phyloP scores from a whole-genome alignment of 2,329 filamentous ascomycete genomes.

The Penicillium psychrosexuale region DNA sequence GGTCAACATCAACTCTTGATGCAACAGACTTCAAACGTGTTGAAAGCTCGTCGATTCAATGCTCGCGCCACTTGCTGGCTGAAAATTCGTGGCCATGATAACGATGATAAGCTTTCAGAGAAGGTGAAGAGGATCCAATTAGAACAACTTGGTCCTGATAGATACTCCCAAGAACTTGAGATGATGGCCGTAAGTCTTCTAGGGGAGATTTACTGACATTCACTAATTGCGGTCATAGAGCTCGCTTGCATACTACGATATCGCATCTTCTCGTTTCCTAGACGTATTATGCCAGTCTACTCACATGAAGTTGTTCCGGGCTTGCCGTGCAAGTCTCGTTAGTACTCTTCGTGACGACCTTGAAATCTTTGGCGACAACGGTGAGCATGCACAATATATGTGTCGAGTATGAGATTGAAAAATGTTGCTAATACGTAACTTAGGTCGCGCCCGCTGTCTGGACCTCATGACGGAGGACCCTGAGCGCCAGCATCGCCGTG shows the following conservation, averaged over 20 bases:
- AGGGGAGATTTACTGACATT: background rate
- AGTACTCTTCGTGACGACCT: constrained; percentile 30
- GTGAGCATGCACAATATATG: constrained; percentile 19
- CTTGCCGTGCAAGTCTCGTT: constrained; percentile 35
- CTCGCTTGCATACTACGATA: constrained; percentile 39
- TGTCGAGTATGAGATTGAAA: background rate
- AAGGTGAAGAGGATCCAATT: constrained; percentile 27
- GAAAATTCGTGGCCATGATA: constrained; percentile 10
- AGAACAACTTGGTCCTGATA: constrained; percentile 33
- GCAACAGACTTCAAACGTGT: constrained; percentile 2
- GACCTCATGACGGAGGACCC: constrained; percentile 40
- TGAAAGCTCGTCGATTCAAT: constrained; percentile 20
- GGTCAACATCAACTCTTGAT: constrained; percentile 23
- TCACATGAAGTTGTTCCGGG: constrained; percentile 35
- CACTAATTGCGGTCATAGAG: constrained; percentile 25
- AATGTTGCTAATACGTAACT: background rate
- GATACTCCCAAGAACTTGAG: constrained; percentile 37
- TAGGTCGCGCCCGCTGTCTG: constrained; percentile 35
- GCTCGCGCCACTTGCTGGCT: constrained; percentile 19
- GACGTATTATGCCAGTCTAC: constrained; percentile 41
- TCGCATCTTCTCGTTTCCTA: constrained; percentile 39
- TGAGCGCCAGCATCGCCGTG: constrained; percentile 33
- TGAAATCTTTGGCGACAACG: constrained; percentile 30
- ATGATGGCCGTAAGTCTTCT: constrained; percentile 42
- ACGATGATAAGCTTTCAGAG: constrained; percentile 11